Percentiles rank a stretch among this genome's conserved stretches.
These are phyloP conservation scores for Ochromonas danica DNA, from an alignment of 108 stramenopile species.

Conservation along the genomic window DNA sequence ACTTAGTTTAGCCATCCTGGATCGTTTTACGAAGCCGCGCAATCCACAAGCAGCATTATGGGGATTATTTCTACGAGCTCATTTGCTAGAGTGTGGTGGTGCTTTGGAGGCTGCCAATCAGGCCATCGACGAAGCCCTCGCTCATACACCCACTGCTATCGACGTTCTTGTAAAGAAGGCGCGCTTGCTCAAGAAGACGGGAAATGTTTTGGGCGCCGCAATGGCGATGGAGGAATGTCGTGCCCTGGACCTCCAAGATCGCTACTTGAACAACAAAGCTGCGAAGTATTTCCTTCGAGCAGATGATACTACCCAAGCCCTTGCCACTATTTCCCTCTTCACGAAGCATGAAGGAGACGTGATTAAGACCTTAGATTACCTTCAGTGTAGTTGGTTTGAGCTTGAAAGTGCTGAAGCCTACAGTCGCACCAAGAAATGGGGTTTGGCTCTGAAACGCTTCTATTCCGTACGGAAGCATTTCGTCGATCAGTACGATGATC, in stretches of 20 bases:
- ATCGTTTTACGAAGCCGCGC: constrained; percentile 48
- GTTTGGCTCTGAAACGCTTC: constrained; percentile 64
- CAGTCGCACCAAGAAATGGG: constrained; percentile 32
- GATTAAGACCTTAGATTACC: constrained; percentile 84
- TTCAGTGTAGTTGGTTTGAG: constrained; percentile 98
- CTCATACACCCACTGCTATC: constrained; percentile 82
- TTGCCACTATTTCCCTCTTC: constrained; percentile 52
- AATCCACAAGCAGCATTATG: constrained; percentile 60
- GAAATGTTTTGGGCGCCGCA: constrained; percentile 77
- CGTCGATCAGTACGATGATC: constrained; percentile 91
- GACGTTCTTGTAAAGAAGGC: constrained; percentile 84
- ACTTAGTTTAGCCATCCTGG: constrained; percentile 62
- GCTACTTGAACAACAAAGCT: constrained; percentile 95
- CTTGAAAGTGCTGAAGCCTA: constrained; percentile 76
- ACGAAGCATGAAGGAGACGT: constrained; percentile 86
- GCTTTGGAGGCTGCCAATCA: constrained; percentile 67
- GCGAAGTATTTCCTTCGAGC: constrained; percentile 90
- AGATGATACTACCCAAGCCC: constrained; percentile 68
- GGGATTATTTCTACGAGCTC: constrained; percentile 76
- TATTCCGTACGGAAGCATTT: constrained; percentile 84
- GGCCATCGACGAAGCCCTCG: constrained; percentile 76
- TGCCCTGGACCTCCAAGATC: constrained; percentile 87
- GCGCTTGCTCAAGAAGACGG: constrained; percentile 75
- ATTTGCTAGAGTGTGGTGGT: constrained; percentile 73
- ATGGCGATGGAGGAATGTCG: constrained; percentile 77